A percentile compares a stretch with the other conserved stretches of the same genome.
These are phyloP conservation scores for Setomelanomma holmii DNA, from an alignment of 2,329 filamentous ascomycete genomes.

Conservation along the genomic window DNA sequence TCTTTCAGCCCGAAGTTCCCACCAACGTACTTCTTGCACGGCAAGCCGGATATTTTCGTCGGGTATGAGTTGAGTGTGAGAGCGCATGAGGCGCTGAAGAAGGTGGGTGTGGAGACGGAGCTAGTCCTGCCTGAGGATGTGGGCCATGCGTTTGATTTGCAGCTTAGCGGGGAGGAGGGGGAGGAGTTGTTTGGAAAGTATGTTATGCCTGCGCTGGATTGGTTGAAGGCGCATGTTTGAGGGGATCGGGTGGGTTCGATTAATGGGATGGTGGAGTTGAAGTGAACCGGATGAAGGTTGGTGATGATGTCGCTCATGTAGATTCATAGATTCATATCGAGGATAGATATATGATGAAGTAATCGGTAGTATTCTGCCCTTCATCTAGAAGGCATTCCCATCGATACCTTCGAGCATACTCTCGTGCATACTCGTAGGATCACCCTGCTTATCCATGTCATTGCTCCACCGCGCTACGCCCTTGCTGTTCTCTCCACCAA, in stretches of 20 bases:
- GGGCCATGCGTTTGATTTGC: slow-evolving; percentile 12
- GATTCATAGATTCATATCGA: too few relatives aligned
- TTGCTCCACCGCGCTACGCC: too few relatives aligned
- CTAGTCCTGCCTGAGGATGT: slow-evolving; percentile 6
- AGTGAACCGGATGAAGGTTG: too few relatives aligned
- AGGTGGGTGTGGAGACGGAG: slow-evolving; percentile 2
- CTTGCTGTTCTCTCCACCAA: too few relatives aligned
- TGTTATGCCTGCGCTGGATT: slow-evolving; percentile 10
- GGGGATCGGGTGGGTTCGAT: not conserved
- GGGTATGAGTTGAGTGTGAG: slow-evolving; percentile 1
- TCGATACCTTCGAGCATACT: too few relatives aligned
- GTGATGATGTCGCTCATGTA: too few relatives aligned
- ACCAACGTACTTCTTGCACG: slow-evolving; percentile 9
- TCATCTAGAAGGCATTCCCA: too few relatives aligned
- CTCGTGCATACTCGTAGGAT: too few relatives aligned
- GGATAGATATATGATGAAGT: too few relatives aligned
- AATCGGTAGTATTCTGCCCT: too few relatives aligned
- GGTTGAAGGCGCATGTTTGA: slow-evolving; percentile 11
- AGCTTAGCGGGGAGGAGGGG: not conserved
- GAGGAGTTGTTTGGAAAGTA: slow-evolving; percentile 6
- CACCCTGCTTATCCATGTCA: too few relatives aligned
- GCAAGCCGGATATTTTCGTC: slow-evolving; percentile 4
- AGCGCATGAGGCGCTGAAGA: slow-evolving; percentile 5
- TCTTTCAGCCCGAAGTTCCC: not conserved
- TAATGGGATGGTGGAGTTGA: not conserved